Percentiles rank a stretch among this genome's conserved stretches.
Evolutionary conservation across 441 rosid genomes (phyloP).

Genomic region (Raphanus hybrid): DNA sequence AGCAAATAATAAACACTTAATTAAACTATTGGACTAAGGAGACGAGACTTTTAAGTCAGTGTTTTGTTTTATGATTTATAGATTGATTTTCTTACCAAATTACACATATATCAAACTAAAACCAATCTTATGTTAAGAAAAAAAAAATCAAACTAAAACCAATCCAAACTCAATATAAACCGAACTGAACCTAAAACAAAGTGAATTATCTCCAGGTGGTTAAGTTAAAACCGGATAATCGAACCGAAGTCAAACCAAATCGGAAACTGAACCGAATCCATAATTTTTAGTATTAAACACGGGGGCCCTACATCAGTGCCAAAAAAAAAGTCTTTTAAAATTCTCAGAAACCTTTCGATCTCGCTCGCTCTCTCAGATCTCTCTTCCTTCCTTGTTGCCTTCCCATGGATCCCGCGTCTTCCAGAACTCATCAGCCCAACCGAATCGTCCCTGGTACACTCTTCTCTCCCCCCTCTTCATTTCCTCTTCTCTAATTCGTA

Average conservation of each 20-base stretch:
- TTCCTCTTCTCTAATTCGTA: background rate
- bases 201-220: background rate
- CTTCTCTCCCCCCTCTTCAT: background rate
- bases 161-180: background rate
- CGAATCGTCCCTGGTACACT: constrained; percentile 44
- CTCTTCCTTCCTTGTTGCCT: constrained; percentile 1
- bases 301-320: constrained; percentile 27
- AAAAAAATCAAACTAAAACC: too few relatives aligned
- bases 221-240: background rate
- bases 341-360: background rate
- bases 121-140: too few relatives aligned
- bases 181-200: constrained; percentile 14
- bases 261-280: constrained; percentile 4
- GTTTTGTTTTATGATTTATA: background rate
- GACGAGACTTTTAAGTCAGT: too few relatives aligned
- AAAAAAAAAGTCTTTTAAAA: constrained; percentile 21
- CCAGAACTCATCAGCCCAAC: constrained; percentile 33
- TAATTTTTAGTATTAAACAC: background rate
- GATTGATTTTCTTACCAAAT: background rate
- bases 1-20: too few relatives aligned
- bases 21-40: too few relatives aligned
- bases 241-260: background rate
- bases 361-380: constrained; percentile 31
- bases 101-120: background rate
- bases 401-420: constrained; percentile 41